Conservation (phyloP, 2,329 filamentous ascomycete genomes). For the Aspergillus sp. region DNA sequence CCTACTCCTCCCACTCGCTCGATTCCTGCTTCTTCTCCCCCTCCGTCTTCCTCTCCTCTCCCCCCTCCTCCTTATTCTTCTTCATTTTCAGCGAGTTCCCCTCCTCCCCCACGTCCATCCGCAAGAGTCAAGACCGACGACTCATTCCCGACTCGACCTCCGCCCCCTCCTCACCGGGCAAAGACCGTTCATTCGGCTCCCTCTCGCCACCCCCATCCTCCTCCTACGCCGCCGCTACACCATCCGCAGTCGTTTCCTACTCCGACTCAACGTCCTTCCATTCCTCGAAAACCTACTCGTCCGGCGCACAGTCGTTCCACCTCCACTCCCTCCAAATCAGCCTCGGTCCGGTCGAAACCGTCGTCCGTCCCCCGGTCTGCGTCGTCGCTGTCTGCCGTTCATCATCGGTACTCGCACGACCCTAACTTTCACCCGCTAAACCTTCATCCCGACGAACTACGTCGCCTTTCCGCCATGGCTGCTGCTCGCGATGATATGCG, state of each 20-base stretch:
- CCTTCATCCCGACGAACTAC: constrained; percentile 83
- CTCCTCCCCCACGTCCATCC: constrained; percentile 10
- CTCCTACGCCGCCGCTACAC: constrained; percentile 15
- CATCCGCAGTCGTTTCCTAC: not conserved
- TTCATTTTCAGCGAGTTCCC: not conserved
- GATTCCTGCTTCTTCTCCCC: constrained; percentile 11
- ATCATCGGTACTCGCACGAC: constrained; percentile 38
- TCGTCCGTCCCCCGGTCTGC: constrained; percentile 16
- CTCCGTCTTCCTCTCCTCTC: constrained; percentile 5
- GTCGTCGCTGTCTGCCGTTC: constrained; percentile 15
- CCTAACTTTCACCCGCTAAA: constrained; percentile 84
- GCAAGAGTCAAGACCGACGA: constrained; percentile 6
- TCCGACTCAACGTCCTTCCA: not conserved
- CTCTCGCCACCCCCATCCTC: constrained; percentile 5
- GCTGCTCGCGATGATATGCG: constrained; percentile 47
- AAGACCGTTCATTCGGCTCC: constrained; percentile 6
- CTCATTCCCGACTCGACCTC: constrained; percentile 9
- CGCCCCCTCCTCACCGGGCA: constrained; percentile 4
- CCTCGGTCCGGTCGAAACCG: constrained; percentile 20
- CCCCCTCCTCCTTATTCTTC: not conserved
- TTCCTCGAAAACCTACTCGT: constrained; percentile 25
- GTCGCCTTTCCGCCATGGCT: constrained; percentile 66
- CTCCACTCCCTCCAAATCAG: constrained; percentile 30
- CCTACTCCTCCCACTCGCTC: constrained; percentile 12
- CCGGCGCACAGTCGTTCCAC: constrained; percentile 33